phyloP scores from a whole-genome alignment of 163 green algal species.

The Chlamydomonas reinhardtii region DNA sequence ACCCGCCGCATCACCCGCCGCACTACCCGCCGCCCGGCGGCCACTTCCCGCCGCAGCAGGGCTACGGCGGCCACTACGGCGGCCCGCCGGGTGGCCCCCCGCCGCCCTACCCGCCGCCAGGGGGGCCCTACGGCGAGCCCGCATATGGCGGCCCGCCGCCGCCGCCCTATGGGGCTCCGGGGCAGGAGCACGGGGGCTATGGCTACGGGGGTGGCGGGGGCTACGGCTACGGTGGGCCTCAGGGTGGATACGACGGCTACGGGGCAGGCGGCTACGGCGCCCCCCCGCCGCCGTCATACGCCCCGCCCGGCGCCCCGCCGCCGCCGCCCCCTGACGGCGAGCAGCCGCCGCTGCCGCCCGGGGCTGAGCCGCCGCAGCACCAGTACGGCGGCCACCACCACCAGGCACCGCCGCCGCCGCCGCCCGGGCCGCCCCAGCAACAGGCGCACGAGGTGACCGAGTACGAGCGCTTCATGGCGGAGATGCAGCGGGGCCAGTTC shows the following conservation, averaged over 20 bases:
- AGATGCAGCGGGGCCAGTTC: slow-evolving; percentile 64
- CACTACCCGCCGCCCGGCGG: slow-evolving; percentile 20
- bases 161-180: background rate
- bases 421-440: background rate
- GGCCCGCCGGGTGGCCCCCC: background rate
- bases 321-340: slow-evolving; percentile 29
- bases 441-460: slow-evolving; percentile 64
- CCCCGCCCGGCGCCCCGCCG: background rate
- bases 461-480: slow-evolving; percentile 89
- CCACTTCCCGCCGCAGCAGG: slow-evolving; percentile 8
- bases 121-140: background rate
- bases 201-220: slow-evolving; percentile 1
- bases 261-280: too few species aligned
- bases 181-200: background rate
- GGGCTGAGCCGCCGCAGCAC: too few species aligned
- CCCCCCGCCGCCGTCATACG: background rate
- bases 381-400: background rate
- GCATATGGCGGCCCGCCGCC: background rate
- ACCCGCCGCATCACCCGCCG: background rate
- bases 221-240: background rate
- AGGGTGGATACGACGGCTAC: background rate
- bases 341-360: slow-evolving; percentile 52
- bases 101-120: slow-evolving; percentile 1
- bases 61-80: background rate
- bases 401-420: slow-evolving; percentile 1